These are phyloP conservation scores for Ascosphaera apis DNA, from an alignment of 2,329 filamentous ascomycete species.

Conservation along the genomic window DNA sequence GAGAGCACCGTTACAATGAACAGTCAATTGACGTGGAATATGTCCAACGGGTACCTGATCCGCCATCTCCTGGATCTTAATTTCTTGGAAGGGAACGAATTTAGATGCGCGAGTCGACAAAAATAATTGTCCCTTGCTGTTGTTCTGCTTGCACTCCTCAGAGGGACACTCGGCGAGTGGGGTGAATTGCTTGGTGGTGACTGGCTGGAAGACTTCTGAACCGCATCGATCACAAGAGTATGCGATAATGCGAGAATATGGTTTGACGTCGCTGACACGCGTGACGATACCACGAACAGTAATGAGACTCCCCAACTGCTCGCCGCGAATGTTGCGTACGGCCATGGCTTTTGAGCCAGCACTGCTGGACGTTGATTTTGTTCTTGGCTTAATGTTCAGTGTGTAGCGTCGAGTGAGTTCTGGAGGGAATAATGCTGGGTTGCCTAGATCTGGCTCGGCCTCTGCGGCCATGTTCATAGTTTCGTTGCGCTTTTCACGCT, in stretches of 20 bases:
- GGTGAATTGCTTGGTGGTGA: slow-evolving; percentile 74
- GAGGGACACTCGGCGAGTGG: slow-evolving; percentile 75
- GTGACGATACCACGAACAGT: slow-evolving; percentile 88
- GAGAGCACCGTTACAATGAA: slow-evolving; percentile 71
- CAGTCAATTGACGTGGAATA: slow-evolving; percentile 74
- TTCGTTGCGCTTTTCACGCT: slow-evolving; percentile 68
- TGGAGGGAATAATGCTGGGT: slow-evolving; percentile 64
- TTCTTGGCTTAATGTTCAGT: slow-evolving; percentile 81
- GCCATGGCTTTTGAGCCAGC: slow-evolving; percentile 44
- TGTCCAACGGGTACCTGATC: slow-evolving; percentile 97
- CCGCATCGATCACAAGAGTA: slow-evolving; percentile 95
- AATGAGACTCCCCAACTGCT: slow-evolving; percentile 81
- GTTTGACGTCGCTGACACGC: slow-evolving; percentile 91
- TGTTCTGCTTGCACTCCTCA: slow-evolving; percentile 69
- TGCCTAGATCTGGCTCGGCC: slow-evolving; percentile 37
- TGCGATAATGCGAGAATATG: slow-evolving; percentile 87
- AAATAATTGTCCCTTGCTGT: slow-evolving; percentile 80
- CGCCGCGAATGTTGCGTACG: slow-evolving; percentile 80
- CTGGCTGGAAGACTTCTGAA: slow-evolving; percentile 90
- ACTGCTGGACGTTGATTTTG: slow-evolving; percentile 43
- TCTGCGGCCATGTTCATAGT: slow-evolving; percentile 46
- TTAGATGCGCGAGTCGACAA: slow-evolving; percentile 91
- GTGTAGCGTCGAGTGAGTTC: slow-evolving; percentile 87
- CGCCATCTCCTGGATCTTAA: slow-evolving; percentile 98
- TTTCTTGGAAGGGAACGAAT: slow-evolving; percentile 90